Conservation (phyloP, 352 stramenopile species). For the Pythium sp. region DNA sequence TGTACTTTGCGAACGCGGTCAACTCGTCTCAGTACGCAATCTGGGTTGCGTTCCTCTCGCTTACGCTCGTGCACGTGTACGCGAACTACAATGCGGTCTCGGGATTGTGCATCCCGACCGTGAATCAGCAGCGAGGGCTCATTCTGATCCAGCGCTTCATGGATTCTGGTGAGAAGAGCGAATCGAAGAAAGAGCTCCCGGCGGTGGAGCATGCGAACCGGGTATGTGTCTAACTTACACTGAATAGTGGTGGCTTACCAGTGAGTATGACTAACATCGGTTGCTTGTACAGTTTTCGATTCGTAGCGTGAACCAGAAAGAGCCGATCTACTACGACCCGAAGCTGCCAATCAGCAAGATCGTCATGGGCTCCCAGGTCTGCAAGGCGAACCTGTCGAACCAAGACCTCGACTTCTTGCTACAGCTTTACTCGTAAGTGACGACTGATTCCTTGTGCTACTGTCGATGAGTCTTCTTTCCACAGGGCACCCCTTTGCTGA, state of each 20-base stretch:
- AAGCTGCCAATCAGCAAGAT: conserved; percentile 43
- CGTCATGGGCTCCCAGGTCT: conserved; percentile 61
- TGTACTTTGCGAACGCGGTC: conserved; percentile 79
- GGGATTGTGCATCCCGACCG: conserved; percentile 82
- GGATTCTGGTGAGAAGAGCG: conserved; percentile 4
- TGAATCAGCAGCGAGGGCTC: conserved; percentile 75
- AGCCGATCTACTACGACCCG: conserved; percentile 55
- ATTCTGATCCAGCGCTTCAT: conserved; percentile 64
- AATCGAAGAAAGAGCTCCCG: conserved; percentile 24
- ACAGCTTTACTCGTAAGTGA: conserved; percentile 45
- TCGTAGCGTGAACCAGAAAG: conserved; percentile 56
- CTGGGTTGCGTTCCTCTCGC: conserved; percentile 91
- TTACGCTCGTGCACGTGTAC: conserved; percentile 93
- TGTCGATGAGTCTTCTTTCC: background rate
- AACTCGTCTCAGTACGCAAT: conserved; percentile 57
- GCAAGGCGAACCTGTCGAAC: conserved; percentile 29
- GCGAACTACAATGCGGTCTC: conserved; percentile 93
- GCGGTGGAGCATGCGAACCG: conserved; percentile 24
- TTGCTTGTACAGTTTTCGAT: conserved; percentile 38
- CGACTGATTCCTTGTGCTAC: background rate
- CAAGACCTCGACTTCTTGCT: conserved; percentile 46
- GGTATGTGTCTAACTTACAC: conserved; percentile 10
- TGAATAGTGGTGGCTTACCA: too few relatives aligned
- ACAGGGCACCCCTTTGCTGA: too few relatives aligned
- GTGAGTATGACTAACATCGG: background rate